Percentiles rank a stretch among this genome's conserved stretches.
Evolutionary conservation across 73 alveolate species (phyloP).

Genomic region (Paramecium sonneborni): DNA sequence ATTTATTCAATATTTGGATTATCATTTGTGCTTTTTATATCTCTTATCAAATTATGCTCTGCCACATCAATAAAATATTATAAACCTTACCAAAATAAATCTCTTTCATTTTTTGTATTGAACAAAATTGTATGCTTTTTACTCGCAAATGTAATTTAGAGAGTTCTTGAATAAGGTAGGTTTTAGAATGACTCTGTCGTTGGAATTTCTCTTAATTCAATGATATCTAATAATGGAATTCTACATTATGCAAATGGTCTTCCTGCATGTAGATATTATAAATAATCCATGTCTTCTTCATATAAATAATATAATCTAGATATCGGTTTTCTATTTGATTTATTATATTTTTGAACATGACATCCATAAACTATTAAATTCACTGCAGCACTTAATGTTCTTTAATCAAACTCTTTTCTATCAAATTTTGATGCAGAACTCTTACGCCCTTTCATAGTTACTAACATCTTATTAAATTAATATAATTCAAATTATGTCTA

Average conservation of each 20-base stretch:
- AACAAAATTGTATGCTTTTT: constrained; percentile 42
- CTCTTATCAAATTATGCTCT: constrained; percentile 14
- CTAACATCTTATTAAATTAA: background rate
- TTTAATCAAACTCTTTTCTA: constrained; percentile 30
- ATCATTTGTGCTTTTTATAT: background rate
- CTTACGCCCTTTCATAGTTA: constrained; percentile 2
- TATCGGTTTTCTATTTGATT: constrained; percentile 32
- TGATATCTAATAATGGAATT: constrained; percentile 19
- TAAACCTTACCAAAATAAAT: constrained; percentile 56
- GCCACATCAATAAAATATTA: constrained; percentile 56
- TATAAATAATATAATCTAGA: constrained; percentile 27
- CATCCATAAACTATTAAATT: constrained; percentile 14
- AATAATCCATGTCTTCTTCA: constrained; percentile 43
- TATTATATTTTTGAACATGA: constrained; percentile 30
- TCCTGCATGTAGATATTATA: constrained; percentile 11
- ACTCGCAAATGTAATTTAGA: constrained; percentile 22
- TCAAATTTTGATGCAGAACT: constrained; percentile 17
- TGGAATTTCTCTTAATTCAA: constrained; percentile 47
- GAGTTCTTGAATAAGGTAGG: constrained; percentile 7
- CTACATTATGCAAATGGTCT: constrained; percentile 21
- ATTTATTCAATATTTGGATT: background rate
- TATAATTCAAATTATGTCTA: constrained; percentile 46
- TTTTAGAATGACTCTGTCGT: constrained; percentile 25
- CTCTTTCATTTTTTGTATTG: constrained; percentile 47
- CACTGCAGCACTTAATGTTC: constrained; percentile 18